These are phyloP conservation scores for Scutellaria galericulata DNA, from an alignment of 257 asterid species.

Conservation along the genomic window DNA sequence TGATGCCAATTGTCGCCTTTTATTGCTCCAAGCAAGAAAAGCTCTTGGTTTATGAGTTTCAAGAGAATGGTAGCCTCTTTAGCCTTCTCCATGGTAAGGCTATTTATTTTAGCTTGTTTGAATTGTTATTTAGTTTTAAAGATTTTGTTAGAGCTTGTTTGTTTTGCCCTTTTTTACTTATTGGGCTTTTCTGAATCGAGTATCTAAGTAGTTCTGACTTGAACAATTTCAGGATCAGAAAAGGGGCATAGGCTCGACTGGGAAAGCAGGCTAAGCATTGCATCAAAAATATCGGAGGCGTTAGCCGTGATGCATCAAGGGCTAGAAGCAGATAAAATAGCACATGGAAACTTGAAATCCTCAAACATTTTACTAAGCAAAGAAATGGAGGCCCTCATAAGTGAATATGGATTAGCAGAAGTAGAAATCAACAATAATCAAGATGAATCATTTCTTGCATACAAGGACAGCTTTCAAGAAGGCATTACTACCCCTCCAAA, in stretches of 20 bases:
- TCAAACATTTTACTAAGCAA: conserved; percentile 63
- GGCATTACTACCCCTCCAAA: neutral
- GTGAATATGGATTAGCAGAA: conserved; percentile 69
- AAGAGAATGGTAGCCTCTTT: conserved; percentile 69
- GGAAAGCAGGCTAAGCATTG: conserved; percentile 61
- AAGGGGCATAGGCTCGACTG: conserved; percentile 49
- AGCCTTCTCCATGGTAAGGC: conserved; percentile 62
- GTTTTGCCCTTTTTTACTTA: neutral
- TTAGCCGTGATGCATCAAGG: conserved; percentile 66
- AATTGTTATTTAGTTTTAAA: neutral
- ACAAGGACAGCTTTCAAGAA: conserved; percentile 36
- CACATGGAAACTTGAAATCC: conserved; percentile 78
- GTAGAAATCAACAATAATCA: conserved; percentile 28
- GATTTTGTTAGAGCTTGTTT: neutral
- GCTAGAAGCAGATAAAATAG: conserved; percentile 53
- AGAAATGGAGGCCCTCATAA: conserved; percentile 61
- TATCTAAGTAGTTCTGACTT: neutral
- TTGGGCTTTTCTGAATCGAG: neutral
- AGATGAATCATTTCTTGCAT: conserved; percentile 33
- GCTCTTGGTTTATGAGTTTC: conserved; percentile 72
- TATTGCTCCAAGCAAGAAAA: conserved; percentile 77
- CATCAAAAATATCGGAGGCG: conserved; percentile 55
- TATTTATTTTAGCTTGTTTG: neutral
- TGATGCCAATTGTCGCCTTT: conserved; percentile 66
- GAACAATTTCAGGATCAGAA: conserved; percentile 50